These are phyloP conservation scores for Leucocoprinus leucothites DNA, from an alignment of 768 basidiomycete species.

Conservation along the genomic window DNA sequence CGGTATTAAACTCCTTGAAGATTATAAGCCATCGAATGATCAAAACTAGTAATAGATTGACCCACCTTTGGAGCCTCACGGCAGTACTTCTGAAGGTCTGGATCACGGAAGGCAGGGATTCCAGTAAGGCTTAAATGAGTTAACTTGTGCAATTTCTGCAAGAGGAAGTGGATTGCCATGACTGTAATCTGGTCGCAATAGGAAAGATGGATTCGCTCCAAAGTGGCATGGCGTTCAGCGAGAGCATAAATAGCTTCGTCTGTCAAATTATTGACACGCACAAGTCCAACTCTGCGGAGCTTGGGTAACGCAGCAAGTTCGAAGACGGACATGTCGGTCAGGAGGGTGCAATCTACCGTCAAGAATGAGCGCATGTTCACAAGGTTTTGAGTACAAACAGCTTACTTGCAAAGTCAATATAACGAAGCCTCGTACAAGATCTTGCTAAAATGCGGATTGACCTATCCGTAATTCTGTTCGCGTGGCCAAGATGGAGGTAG, in stretches of 20 bases:
- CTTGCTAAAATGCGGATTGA: conserved; percentile 83
- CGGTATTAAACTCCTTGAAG: conserved; percentile 82
- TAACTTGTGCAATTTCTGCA: conserved; percentile 84
- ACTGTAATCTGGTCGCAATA: conserved; percentile 97
- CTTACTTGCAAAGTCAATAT: conserved; percentile 95
- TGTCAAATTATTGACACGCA: conserved; percentile 88
- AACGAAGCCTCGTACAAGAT: conserved; percentile 85
- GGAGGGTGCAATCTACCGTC: conserved; percentile 67
- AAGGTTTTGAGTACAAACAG: conserved; percentile 16
- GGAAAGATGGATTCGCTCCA: conserved; percentile 95
- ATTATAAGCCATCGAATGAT: conserved; percentile 8
- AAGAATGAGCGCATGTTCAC: background rate
- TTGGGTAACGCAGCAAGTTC: conserved; percentile 88
- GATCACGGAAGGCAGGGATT: conserved; percentile 84
- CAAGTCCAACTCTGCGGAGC: conserved; percentile 91
- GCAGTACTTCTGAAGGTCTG: conserved; percentile 87
- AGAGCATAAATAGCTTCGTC: conserved; percentile 91
- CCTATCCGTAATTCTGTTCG: conserved; percentile 82
- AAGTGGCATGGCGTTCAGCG: conserved; percentile 76
- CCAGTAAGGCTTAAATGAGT: conserved; percentile 98
- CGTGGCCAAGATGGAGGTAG: conserved; percentile 94
- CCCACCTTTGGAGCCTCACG: conserved; percentile 80
- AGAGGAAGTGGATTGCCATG: conserved; percentile 84
- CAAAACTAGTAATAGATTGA: conserved; percentile 15
- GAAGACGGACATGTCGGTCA: conserved; percentile 94